A percentile compares a stretch with the other conserved stretches of the same genome.
Evolutionary conservation across 1,284 basidiomycete genomes (phyloP).

Genomic region (Lentinus polychrous): DNA sequence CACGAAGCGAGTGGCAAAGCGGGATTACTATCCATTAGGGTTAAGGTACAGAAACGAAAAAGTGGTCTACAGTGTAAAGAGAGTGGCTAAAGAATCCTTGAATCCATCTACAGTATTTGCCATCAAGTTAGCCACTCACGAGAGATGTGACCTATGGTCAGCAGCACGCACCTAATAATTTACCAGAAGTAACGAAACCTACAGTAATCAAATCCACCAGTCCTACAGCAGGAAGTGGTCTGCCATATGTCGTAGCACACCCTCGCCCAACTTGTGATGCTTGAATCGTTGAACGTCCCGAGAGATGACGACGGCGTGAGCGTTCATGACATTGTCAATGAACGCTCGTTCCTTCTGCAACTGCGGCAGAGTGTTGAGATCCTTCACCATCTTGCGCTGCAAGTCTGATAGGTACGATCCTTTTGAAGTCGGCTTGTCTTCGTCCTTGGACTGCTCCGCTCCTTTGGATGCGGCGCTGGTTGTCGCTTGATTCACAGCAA

Average conservation of each 20-base stretch:
- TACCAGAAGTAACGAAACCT: too few relatives aligned
- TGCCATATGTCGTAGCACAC: conserved; percentile 66
- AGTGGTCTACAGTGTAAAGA: too few relatives aligned
- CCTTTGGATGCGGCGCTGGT: background rate
- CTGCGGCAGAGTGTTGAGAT: conserved; percentile 58
- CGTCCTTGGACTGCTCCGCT: background rate
- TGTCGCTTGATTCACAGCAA: background rate
- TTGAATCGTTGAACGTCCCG: conserved; percentile 56
- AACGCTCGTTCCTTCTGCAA: conserved; percentile 62
- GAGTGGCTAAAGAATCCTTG: too few relatives aligned
- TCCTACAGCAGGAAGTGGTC: conserved; percentile 44
- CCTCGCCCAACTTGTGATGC: conserved; percentile 50
- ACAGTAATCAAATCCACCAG: too few relatives aligned
- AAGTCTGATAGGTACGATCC: conserved; percentile 43
- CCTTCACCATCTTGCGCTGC: conserved; percentile 44
- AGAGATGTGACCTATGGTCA: too few relatives aligned
- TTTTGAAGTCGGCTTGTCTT: background rate
- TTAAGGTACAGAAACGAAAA: too few relatives aligned
- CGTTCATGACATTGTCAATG: conserved; percentile 49
- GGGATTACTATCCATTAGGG: too few relatives aligned
- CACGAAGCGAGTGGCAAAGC: too few relatives aligned
- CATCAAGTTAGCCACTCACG: too few relatives aligned
- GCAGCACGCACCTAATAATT: too few relatives aligned
- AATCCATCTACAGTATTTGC: too few relatives aligned
- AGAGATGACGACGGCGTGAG: conserved; percentile 65